Percentiles rank a stretch among this genome's conserved stretches.
Conservation (phyloP, 345 rosid genomes). For the Pistacia atlantica region DNA sequence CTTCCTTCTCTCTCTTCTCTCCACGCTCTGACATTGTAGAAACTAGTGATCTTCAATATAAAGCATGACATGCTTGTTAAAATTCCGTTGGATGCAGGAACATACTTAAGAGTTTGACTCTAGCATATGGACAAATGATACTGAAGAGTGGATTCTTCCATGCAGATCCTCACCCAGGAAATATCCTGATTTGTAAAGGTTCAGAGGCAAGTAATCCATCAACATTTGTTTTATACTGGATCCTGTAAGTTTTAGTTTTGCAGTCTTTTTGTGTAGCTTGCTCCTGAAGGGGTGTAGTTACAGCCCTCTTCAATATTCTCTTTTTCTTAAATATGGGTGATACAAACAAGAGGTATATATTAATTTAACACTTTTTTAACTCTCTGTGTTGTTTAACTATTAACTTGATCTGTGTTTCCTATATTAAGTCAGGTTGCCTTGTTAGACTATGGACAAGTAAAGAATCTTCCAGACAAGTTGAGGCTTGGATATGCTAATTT, state of each 20-base stretch:
- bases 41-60: slow-evolving; percentile 4
- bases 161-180: slow-evolving; percentile 98
- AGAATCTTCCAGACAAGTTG: slow-evolving; percentile 83
- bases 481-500: slow-evolving; percentile 89
- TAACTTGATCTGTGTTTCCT: slow-evolving; percentile 20
- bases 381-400: slow-evolving; percentile 7
- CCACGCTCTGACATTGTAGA: not conserved
- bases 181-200: slow-evolving; percentile 86
- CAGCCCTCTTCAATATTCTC: not conserved
- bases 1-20: not conserved
- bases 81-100: slow-evolving; percentile 50
- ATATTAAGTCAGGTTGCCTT: slow-evolving; percentile 68
- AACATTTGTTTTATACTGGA: slow-evolving; percentile 3
- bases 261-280: not conserved
- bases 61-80: slow-evolving; percentile 14
- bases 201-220: slow-evolving; percentile 67
- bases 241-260: not conserved
- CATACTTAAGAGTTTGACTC: slow-evolving; percentile 78
- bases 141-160: slow-evolving; percentile 96
- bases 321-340: not conserved
- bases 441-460: slow-evolving; percentile 96
- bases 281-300: not conserved
- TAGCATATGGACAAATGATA: slow-evolving; percentile 95
- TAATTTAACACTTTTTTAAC: not conserved
- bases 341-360: not conserved